Base-by-base conservation (phyloP, 345 rosid species). In the Kandelia obovata region DNA sequence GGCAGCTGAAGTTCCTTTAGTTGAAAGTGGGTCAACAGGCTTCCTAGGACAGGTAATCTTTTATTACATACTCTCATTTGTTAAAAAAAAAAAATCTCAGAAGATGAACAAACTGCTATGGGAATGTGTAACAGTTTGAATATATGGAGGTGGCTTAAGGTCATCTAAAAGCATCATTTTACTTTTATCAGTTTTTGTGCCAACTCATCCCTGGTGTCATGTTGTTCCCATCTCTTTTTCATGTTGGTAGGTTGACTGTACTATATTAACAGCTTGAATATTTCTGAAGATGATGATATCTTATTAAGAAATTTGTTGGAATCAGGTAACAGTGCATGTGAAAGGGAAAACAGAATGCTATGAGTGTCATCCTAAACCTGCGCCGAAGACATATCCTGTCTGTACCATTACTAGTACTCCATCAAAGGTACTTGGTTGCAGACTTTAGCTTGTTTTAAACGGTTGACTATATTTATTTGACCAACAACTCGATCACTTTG, bases 381-480 rank as follows among this genome's bases (percentile, higher is more conserved):
- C 97, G 34, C 97, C 99, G 21, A 96, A 92, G 87, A 87, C 94
- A 5, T 96, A 92, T 80, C 99, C 99, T 72, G 99, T 96, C 68
- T 96, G 99, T 80, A 96, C 98, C 32, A 96, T 96, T 74, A 96
- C 99, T 34, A 96, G 97, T 78, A 96, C 98, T 57, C 99, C 99
- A 34, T 89, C 99, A 63, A 92, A 92, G 98, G 99, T 96, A 86
- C 70, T 10, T 58, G 32, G 56, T 46, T 32, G 1, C n/a, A 17
- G 30, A 28, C 58, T 25, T 17, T 15, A 52, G 7, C 19, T 55
- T 34, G 10, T 34, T 34, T 34, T 34, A 34, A 34, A 34, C 7
- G 10, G 37, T 34, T 34, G 37, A 7, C 1, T 7, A 7, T 34
- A 7, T 34, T 34, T 34, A 34, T 34, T 34, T 34, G 37, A 7